Base-by-base conservation (phyloP, 768 basidiomycete species). In the Wakefieldia striispora region DNA sequence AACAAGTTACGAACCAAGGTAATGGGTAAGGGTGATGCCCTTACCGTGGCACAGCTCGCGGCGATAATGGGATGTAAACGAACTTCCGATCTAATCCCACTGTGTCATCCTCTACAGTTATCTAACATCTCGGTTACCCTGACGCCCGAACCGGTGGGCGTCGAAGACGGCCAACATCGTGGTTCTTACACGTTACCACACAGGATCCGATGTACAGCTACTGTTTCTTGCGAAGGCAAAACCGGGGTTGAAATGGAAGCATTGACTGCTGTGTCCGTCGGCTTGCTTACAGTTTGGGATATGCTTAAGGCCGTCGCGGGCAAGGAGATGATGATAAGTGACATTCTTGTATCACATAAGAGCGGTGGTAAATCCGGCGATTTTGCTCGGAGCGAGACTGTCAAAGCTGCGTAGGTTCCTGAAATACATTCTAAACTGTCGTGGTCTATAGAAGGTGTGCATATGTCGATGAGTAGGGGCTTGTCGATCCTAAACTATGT, bases 221-320 rank as follows among this genome's bases (percentile, higher is more conserved):
- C 80, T 8, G 88, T 91, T 31, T 74, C 83, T 35, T 88, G 86
- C 56, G 79, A 84, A 65, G 88, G 89, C 13, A 84, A 83, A 65
- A 91, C 91, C 13, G 88, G 93, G 5, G 89, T 93, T 17, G 91
- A 93, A 72, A 93, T 97, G 88, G 95, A 97, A 70, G 93, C 92
- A 20, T 65, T 95, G 48, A 89, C 85, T n/a, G 86, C 85, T 20
- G 92, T 91, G 9, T 83, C 83, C 1, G 73, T 88, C 26, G 84
- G 84, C 6, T 74, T 90, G 27, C 71, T 95, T 46, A 91, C 90
- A 1, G 83, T 94, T 13, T 95, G 91, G 88, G 91, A 93, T 62
- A 94, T 95, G 92, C 77, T 94, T 26, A 94, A 95, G 70, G 86
- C 87, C 5, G 84, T 91, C 2, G 91, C 88, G 1, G 93, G 91